Base-by-base conservation (phyloP, 345 rosid genomes). In the Eucalyptus camaldulensis region DNA sequence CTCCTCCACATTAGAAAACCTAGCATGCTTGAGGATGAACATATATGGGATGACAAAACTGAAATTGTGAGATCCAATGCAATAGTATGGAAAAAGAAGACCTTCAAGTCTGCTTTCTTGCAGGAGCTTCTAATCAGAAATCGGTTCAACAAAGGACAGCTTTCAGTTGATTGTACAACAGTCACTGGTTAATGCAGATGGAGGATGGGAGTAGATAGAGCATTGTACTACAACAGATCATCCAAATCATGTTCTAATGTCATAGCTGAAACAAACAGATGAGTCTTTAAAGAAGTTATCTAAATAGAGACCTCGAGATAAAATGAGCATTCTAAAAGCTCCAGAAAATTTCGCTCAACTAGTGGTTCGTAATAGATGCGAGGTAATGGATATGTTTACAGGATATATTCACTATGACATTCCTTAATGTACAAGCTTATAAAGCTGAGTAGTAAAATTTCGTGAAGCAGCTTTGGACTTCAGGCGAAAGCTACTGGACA, bases 171-270 rank as follows among this genome's bases (percentile, higher is more conserved):
- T 10, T 37, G 47, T 0, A 37, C 83, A 76, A 76, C 83, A 21
- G 45, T 76, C 45, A 2, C 0, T 21, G 15, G 12, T 37, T 37
- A 76, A 76, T 37, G 27, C 12, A 76, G 47, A 4, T 0, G 24
- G 24, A 72, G 13, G 44, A 10, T 72, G 44, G 45, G 25, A 72
- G 25, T 72, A 33, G 81, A 43, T 24, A 10, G 81, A 72, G 81
- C 5, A 72, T 72, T 72, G 21, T 0, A 37, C 81, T 19, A 53
- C 45, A 19, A 72, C 81, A 37, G 81, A 37, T 37, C 45, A 76
- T 76, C 45, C 47, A 53, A 56, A 37, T 76, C 83, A 76, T 37
- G 83, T 76, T 37, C 83, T 76, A 76, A 37, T 76, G 37, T 37
- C 47, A 76, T 37, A 76, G 45, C 45, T 21, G 47, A 76, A 76